These are phyloP conservation scores for Monosporascus sp. DNA, from an alignment of 2,329 filamentous ascomycete species.

Conservation along the genomic window DNA sequence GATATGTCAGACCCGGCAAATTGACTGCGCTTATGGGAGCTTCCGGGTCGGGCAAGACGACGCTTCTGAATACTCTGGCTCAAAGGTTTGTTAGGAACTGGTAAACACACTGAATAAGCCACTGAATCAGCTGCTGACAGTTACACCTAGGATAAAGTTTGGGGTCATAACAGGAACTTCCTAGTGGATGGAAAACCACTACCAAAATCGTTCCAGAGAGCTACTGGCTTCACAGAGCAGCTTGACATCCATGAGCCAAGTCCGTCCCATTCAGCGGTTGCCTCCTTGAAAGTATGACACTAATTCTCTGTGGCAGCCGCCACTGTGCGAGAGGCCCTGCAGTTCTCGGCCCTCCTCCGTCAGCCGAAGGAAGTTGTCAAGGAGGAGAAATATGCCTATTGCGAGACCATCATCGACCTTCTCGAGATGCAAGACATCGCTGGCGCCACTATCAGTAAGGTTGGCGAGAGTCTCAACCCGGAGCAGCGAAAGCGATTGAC, in stretches of 20 bases:
- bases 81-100: slow-evolving; percentile 63
- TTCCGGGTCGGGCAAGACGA: slow-evolving; percentile 32
- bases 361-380: slow-evolving; percentile 52
- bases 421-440: slow-evolving; percentile 65
- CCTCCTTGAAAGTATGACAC: neutral
- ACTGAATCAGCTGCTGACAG: slow-evolving; percentile 31
- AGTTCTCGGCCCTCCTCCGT: slow-evolving; percentile 60
- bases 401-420: slow-evolving; percentile 62
- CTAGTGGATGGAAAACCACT: slow-evolving; percentile 69
- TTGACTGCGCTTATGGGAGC: slow-evolving; percentile 72
- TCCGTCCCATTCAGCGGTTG: neutral
- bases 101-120: slow-evolving; percentile 44
- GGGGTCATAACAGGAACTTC: slow-evolving; percentile 73
- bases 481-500: slow-evolving; percentile 55
- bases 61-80: slow-evolving; percentile 18
- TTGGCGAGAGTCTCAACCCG: slow-evolving; percentile 55
- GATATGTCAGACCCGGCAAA: slow-evolving; percentile 80
- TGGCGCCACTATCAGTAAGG: slow-evolving; percentile 56
- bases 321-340: slow-evolving; percentile 61
- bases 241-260: slow-evolving; percentile 62
- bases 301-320: slow-evolving; percentile 28
- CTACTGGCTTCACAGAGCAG: slow-evolving; percentile 65
- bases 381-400: slow-evolving; percentile 62
- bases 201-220: slow-evolving; percentile 72
- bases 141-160: slow-evolving; percentile 59